Evolutionary conservation across 2,329 filamentous ascomycete species (phyloP), one percentile per base, ranked within the genome.

Genomic region (Knufia fluminis): DNA sequence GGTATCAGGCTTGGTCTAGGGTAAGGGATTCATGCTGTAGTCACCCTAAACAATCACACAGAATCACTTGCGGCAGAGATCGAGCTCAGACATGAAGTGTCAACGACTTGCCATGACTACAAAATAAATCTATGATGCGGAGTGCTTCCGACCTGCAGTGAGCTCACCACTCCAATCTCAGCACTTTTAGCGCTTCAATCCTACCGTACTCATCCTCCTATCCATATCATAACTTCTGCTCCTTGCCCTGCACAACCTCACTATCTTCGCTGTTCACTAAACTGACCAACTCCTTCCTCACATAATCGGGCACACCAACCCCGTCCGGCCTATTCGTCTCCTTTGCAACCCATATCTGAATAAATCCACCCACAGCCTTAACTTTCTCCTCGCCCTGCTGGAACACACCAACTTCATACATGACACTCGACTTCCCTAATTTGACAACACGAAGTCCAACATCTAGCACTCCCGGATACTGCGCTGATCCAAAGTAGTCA

Each of bases 391-490:
- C 70, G 0, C 83, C 86, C 52, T 78, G 75, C 62, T 87, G 82
- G 61, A 96, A 97, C 1, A 97, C 75, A 0, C 82, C 92, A 51
- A 94, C 79, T 63, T 97, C 91, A 62, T 95, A 97, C 10, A 81
- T 86, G 7, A 94, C 89, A 61, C 88, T 95, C 22, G 86, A 88
- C 58, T 80, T 85, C 3, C 90, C 89, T 6, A 97, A 75, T 66
- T 84, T 90, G 57, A 84, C 85, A 31, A 95, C 88, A 10, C 89
- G 77, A 38, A 97, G 67, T 1, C 82, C 86, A 3, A 96, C 74
- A 58, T 96, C 87, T 0, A 94, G 78, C 2, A 89, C 75, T 31
- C 84, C 82, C 0, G 91, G 91, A 60, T 91, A 96, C 2, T 83
- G 79, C 36, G 92, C 80, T 0, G 85, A 83, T 0, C 82, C 79